A percentile compares a stretch with the other conserved stretches of the same genome.
phyloP scores from a whole-genome alignment of 2,329 filamentous ascomycete genomes.

The Exophiala oligosperma region DNA sequence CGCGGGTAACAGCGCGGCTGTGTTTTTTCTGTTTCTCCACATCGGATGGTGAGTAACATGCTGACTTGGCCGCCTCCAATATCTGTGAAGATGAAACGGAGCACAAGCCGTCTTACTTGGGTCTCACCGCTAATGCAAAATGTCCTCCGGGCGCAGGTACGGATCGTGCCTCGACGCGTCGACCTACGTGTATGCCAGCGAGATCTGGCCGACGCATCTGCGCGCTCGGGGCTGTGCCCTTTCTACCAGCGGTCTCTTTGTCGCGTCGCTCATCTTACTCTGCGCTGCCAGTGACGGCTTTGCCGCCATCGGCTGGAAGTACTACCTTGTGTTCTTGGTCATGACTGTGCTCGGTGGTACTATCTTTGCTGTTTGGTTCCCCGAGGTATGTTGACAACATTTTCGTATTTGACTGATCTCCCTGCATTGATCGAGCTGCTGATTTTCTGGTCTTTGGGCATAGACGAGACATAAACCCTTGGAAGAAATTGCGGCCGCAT shows the following conservation, averaged over 20 bases:
- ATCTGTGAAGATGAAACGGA: neutral
- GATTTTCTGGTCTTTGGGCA: neutral
- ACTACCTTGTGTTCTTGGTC: slow-evolving; percentile 29
- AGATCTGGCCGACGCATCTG: slow-evolving; percentile 39
- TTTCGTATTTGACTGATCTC: no score
- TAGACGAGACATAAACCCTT: slow-evolving; percentile 4
- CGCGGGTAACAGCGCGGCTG: neutral
- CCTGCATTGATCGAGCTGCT: neutral
- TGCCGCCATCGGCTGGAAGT: slow-evolving; percentile 35
- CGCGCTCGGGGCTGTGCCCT: slow-evolving; percentile 28
- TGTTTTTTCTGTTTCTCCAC: slow-evolving; percentile 16
- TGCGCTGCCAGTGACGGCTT: slow-evolving; percentile 24
- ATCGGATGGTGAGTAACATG: neutral
- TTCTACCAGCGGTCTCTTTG: slow-evolving; percentile 31
- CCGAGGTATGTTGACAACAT: slow-evolving; percentile 25
- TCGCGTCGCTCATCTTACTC: slow-evolving; percentile 27
- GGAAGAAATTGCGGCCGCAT: slow-evolving; percentile 2
- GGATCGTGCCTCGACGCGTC: neutral
- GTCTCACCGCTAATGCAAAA: no score
- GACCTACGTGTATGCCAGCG: slow-evolving; percentile 35
- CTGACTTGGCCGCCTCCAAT: neutral
- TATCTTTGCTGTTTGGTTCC: slow-evolving; percentile 30
- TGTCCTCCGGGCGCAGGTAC: no score
- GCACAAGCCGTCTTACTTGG: no score
- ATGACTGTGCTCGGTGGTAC: slow-evolving; percentile 28